These are phyloP conservation scores for Zarea fungicola DNA, from an alignment of 2,329 filamentous ascomycete species.

Conservation along the genomic window DNA sequence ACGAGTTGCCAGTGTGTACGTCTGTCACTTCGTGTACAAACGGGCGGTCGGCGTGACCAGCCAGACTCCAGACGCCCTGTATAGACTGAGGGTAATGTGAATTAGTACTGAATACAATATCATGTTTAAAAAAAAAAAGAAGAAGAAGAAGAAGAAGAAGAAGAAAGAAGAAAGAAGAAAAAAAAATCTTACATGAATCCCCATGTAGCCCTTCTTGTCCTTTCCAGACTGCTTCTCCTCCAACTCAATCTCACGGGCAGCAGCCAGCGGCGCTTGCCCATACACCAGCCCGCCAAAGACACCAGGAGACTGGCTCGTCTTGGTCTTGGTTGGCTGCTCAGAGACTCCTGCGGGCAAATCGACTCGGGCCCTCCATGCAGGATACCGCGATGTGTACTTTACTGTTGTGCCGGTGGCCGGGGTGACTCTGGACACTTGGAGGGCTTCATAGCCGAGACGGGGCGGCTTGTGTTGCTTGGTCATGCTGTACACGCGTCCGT, in stretches of 20 bases:
- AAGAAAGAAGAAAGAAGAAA: too few species aligned
- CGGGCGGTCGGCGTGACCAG: slow-evolving; percentile 42
- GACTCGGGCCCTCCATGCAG: not conserved
- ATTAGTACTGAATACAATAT: slow-evolving; percentile 1
- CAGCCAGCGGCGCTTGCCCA: slow-evolving; percentile 32
- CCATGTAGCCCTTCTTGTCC: slow-evolving; percentile 20
- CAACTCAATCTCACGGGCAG: slow-evolving; percentile 27
- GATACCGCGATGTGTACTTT: not conserved
- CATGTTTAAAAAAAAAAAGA: too few species aligned
- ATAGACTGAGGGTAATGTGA: slow-evolving; percentile 39
- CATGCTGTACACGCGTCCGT: too few species aligned
- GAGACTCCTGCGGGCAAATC: not conserved
- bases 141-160: too few species aligned
- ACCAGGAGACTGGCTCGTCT: slow-evolving; percentile 16
- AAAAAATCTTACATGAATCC: slow-evolving; percentile 37
- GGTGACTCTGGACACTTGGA: not conserved
- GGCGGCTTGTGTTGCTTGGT: not conserved
- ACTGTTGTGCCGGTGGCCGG: not conserved
- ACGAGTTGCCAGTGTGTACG: slow-evolving; percentile 41
- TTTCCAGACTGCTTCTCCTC: slow-evolving; percentile 22
- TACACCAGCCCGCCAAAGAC: slow-evolving; percentile 35
- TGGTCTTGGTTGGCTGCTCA: slow-evolving; percentile 6
- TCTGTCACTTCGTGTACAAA: slow-evolving; percentile 47
- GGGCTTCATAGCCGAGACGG: slow-evolving; percentile 10
- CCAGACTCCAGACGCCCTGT: slow-evolving; percentile 49